Conservation (phyloP, 768 basidiomycete species). For the Boletus reticuloceps region DNA sequence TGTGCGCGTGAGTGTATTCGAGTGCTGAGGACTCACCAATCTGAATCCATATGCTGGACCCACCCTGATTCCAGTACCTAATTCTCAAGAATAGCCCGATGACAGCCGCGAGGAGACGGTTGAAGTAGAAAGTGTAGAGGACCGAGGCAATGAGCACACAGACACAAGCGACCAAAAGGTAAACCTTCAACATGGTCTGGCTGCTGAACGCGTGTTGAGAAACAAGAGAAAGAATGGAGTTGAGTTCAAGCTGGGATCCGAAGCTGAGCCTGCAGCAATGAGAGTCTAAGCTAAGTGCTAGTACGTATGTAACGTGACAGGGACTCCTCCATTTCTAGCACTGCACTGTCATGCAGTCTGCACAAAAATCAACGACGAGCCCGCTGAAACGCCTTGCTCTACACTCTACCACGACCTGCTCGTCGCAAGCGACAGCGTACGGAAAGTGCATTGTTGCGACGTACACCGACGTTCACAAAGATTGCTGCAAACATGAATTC, state of each 20-base stretch:
- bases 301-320: too few species aligned
- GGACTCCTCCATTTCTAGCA: neutral
- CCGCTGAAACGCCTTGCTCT: constrained; percentile 67
- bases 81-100: constrained; percentile 66
- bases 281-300: neutral
- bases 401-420: constrained; percentile 70
- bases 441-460: constrained; percentile 84
- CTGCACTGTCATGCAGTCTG: constrained; percentile 17
- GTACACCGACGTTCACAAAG: constrained; percentile 82
- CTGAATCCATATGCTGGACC: constrained; percentile 79
- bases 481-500: constrained; percentile 84
- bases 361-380: constrained; percentile 28
- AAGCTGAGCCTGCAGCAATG: neutral
- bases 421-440: constrained; percentile 71
- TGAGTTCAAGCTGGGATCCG: neutral
- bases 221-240: neutral
- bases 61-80: constrained; percentile 74
- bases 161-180: constrained; percentile 64
- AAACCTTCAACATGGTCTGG: constrained; percentile 49
- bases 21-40: constrained; percentile 52
- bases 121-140: constrained; percentile 90
- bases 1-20: neutral
- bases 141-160: constrained; percentile 53
- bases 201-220: neutral
- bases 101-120: constrained; percentile 72